Evolutionary conservation across 768 basidiomycete genomes (phyloP).

Genomic region (Hericium rajendrae): DNA sequence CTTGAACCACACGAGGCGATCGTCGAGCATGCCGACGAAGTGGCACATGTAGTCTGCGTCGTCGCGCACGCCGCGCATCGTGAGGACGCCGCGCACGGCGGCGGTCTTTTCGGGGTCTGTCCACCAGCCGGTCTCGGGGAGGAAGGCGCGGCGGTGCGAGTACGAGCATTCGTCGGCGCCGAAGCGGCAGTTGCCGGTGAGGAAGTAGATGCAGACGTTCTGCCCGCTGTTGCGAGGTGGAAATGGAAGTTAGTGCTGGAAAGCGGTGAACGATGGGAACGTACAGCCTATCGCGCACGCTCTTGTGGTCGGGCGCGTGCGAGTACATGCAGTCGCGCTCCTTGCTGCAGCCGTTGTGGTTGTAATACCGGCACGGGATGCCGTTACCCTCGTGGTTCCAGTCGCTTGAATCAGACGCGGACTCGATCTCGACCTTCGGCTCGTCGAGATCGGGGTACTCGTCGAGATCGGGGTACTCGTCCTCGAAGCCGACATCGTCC

Average conservation of each 20-base stretch:
- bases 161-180: slow-evolving; percentile 33
- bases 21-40: not conserved
- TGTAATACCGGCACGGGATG: slow-evolving; percentile 47
- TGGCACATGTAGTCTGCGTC: not conserved
- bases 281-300: slow-evolving; percentile 45
- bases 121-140: slow-evolving; percentile 42
- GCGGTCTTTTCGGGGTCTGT: not conserved
- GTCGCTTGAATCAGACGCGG: slow-evolving; percentile 45
- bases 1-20: slow-evolving; percentile 3
- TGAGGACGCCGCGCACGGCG: not conserved
- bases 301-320: slow-evolving; percentile 47
- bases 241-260: not conserved
- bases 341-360: slow-evolving; percentile 38
- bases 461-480: slow-evolving; percentile 16
- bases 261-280: slow-evolving; percentile 13
- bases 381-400: slow-evolving; percentile 42
- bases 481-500: slow-evolving; percentile 5
- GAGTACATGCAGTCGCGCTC: slow-evolving; percentile 35
- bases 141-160: slow-evolving; percentile 35
- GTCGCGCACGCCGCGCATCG: not conserved
- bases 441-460: slow-evolving; percentile 19
- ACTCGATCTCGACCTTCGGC: slow-evolving; percentile 27
- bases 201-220: slow-evolving; percentile 38
- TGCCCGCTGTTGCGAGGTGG: no score
- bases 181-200: slow-evolving; percentile 32